phyloP scores from a whole-genome alignment of 495 filamentous ascomycete species.

The Penicillium soppii region DNA sequence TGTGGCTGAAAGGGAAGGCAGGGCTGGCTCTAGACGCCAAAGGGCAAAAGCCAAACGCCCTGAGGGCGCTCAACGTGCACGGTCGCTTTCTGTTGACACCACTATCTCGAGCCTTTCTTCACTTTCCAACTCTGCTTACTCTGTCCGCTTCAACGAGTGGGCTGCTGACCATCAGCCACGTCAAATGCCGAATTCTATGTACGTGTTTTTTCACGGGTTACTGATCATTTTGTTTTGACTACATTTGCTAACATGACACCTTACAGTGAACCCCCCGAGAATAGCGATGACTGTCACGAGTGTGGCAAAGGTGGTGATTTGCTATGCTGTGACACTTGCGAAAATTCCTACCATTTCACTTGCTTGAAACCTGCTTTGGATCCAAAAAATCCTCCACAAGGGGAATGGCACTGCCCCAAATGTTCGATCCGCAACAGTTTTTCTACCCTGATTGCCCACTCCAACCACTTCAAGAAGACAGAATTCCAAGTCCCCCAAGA shows the following conservation, averaged over 20 bases:
- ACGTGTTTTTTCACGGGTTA: slow-evolving; percentile 10
- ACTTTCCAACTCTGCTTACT: slow-evolving; percentile 19
- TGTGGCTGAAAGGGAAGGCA: neutral
- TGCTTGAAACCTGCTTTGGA: slow-evolving; percentile 80
- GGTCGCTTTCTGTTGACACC: slow-evolving; percentile 20
- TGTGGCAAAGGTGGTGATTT: slow-evolving; percentile 81
- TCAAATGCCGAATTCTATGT: slow-evolving; percentile 21
- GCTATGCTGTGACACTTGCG: slow-evolving; percentile 90
- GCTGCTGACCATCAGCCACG: slow-evolving; percentile 9
- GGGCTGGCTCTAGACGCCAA: neutral
- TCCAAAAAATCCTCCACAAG: slow-evolving; percentile 60
- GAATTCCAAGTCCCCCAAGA: slow-evolving; percentile 70
- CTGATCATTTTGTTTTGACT: neutral
- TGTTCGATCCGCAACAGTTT: slow-evolving; percentile 63
- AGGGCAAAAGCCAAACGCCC: neutral
- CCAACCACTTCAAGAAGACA: slow-evolving; percentile 64
- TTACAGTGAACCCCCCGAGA: slow-evolving; percentile 52
- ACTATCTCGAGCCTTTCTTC: slow-evolving; percentile 13
- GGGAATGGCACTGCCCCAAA: slow-evolving; percentile 80
- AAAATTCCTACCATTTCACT: slow-evolving; percentile 78
- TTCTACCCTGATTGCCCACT: slow-evolving; percentile 52
- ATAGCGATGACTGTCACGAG: slow-evolving; percentile 82
- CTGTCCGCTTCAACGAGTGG: slow-evolving; percentile 10
- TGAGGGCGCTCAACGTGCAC: slow-evolving; percentile 1
- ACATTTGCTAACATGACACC: slow-evolving; percentile 13